Evolutionary conservation across 352 stramenopile species (phyloP).

Genomic region (Phytophthora fragariae): DNA sequence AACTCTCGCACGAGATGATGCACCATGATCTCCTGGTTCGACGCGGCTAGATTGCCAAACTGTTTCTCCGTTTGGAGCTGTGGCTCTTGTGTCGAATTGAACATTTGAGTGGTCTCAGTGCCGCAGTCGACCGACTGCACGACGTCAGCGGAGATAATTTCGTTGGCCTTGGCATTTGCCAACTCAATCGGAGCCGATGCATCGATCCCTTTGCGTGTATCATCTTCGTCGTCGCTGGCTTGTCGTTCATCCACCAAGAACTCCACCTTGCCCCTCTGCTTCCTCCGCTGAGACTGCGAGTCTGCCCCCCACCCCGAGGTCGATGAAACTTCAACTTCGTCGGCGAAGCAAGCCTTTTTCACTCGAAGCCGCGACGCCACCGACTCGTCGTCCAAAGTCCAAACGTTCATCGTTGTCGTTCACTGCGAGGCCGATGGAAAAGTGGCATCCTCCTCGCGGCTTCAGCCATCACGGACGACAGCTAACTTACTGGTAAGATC

Average conservation of each 20-base stretch:
- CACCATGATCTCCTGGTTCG: constrained; percentile 39
- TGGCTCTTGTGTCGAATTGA: background rate
- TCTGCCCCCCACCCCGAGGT: constrained; percentile 19
- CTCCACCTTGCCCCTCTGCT: constrained; percentile 30
- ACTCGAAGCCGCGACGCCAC: constrained; percentile 9
- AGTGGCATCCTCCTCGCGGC: constrained; percentile 5
- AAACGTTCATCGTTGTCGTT: constrained; percentile 36
- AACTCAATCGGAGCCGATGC: background rate
- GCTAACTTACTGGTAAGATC: constrained; percentile 11
- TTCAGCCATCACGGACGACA: background rate
- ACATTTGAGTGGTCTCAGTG: background rate
- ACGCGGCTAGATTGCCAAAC: background rate
- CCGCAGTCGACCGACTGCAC: constrained; percentile 19
- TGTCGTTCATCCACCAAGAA: constrained; percentile 37
- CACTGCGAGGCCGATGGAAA: constrained; percentile 17
- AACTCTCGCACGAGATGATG: constrained; percentile 74
- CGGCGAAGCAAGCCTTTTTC: constrained; percentile 26
- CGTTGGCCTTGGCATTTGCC: constrained; percentile 33
- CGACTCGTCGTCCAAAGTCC: constrained; percentile 28
- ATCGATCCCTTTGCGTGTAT: constrained; percentile 7
- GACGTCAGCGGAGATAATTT: constrained; percentile 38
- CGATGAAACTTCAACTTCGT: constrained; percentile 22
- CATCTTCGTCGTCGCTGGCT: constrained; percentile 25
- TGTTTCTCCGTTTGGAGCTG: constrained; percentile 2
- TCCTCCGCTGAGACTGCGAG: constrained; percentile 22